Percentiles rank a stretch among this genome's conserved stretches.
Evolutionary conservation across 164 flowering plant genomes (phyloP).

Genomic region (Warburgia ugandensis): DNA sequence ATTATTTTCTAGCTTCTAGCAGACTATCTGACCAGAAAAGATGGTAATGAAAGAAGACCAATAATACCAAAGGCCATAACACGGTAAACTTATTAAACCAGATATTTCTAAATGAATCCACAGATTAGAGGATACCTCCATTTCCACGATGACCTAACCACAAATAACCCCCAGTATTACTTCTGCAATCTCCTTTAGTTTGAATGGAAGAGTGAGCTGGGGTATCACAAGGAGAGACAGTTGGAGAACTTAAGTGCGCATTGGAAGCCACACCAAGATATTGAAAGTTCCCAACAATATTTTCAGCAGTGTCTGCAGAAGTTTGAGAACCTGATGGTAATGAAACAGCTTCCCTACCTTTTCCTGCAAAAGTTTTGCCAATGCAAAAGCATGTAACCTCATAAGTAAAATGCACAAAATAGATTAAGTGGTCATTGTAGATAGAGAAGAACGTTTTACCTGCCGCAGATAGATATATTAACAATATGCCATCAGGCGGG

Average conservation of each 20-base stretch:
- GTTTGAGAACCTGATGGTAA: constrained; percentile 35
- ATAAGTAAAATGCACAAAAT: not conserved
- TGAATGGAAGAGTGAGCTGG: constrained; percentile 20
- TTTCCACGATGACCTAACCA: constrained; percentile 57
- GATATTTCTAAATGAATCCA: not conserved
- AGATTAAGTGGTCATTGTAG: not conserved
- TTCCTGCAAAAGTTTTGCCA: constrained; percentile 40
- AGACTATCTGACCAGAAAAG: too few relatives aligned
- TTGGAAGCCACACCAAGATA: constrained; percentile 30
- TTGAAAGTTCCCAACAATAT: constrained; percentile 30
- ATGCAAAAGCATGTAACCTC: constrained; percentile 1
- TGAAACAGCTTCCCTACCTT: constrained; percentile 21
- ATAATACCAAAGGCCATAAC: too few relatives aligned
- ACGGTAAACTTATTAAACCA: not conserved
- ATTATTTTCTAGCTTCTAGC: not conserved
- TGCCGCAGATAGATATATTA: constrained; percentile 80
- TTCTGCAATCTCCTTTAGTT: constrained; percentile 21
- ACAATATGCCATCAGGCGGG: constrained; percentile 71
- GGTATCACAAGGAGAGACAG: constrained; percentile 23
- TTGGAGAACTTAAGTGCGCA: constrained; percentile 21
- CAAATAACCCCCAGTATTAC: constrained; percentile 31
- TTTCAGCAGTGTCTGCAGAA: constrained; percentile 24
- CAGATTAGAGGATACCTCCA: constrained; percentile 44
- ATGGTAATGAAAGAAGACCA: too few relatives aligned
- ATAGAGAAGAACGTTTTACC: constrained; percentile 23